Percentiles rank a stretch among this genome's conserved stretches.
Conservation (phyloP, 192 early-diverging fungal species). For the Coemansia sp. region DNA sequence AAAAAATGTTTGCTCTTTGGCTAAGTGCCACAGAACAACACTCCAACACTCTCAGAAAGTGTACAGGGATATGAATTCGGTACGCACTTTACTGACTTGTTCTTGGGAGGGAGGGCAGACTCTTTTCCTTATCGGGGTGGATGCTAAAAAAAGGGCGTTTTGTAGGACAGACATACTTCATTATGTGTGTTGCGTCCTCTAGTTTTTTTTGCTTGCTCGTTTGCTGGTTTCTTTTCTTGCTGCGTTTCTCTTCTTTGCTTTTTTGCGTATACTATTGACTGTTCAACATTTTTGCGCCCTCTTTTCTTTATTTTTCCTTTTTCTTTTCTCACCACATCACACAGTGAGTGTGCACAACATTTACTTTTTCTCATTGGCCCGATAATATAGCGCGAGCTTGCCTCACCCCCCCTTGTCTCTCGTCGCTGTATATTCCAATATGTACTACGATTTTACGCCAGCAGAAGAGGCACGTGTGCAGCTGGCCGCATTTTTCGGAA, state of each 20-base stretch:
- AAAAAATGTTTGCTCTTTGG: background rate
- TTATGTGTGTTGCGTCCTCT: constrained; percentile 16
- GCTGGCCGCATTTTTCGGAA: constrained; percentile 41
- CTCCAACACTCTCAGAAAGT: background rate
- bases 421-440: background rate
- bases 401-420: background rate
- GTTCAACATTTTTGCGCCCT: background rate
- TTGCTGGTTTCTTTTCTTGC: constrained; percentile 1
- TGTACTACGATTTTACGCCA: constrained; percentile 49
- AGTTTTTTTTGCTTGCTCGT: background rate
- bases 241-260: constrained; percentile 8
- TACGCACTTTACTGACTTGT: background rate
- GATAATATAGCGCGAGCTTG: background rate
- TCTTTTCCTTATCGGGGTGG: constrained; percentile 9
- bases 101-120: background rate
- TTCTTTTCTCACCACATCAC: background rate
- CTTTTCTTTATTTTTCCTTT: background rate
- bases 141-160: constrained; percentile 1
- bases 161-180: constrained; percentile 5
- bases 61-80: constrained; percentile 6
- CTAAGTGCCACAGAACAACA: background rate
- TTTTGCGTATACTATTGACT: constrained; percentile 5
- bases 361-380: background rate
- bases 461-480: constrained; percentile 35
- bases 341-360: background rate